phyloP scores from a whole-genome alignment of 2,329 filamentous ascomycete genomes.

The Ophiognomonia clavigignenti-juglandacearum region DNA sequence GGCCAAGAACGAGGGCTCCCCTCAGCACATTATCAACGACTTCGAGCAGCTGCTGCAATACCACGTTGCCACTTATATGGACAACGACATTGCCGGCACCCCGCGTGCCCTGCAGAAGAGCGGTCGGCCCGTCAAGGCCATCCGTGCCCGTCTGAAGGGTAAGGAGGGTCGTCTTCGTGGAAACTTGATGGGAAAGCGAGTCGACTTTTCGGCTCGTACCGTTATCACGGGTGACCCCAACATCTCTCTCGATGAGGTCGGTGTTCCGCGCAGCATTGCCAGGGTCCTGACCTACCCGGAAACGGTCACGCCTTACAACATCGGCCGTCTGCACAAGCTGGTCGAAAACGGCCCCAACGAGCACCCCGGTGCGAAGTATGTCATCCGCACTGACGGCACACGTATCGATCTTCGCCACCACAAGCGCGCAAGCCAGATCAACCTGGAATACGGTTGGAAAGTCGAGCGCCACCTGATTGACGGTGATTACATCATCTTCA shows the following conservation, averaged over 20 bases:
- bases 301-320: constrained; percentile 97
- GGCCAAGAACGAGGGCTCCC: constrained; percentile 85
- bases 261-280: constrained; percentile 90
- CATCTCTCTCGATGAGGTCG: constrained; percentile 92
- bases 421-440: constrained; percentile 79
- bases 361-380: constrained; percentile 93
- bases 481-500: constrained; percentile 98
- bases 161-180: constrained; percentile 97
- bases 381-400: constrained; percentile 88
- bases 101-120: constrained; percentile 96
- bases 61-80: constrained; percentile 99
- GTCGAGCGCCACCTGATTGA: constrained; percentile 96
- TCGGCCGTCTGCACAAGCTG: constrained; percentile 80
- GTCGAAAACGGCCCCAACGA: constrained; percentile 93
- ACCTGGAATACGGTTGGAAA: constrained; percentile 94
- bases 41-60: constrained; percentile 93
- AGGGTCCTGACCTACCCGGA: constrained; percentile 93
- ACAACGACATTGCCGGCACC: constrained; percentile 96
- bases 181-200: constrained; percentile 99
- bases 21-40: constrained; percentile 83
- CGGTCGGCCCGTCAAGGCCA: constrained; percentile 92
- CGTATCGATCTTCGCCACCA: constrained; percentile 93
- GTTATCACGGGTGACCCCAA: constrained; percentile 99
- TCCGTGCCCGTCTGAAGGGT: constrained; percentile 94
- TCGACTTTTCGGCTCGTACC: constrained; percentile 98